A percentile compares a stretch with the other conserved stretches of the same genome.
Evolutionary conservation across 176 grass and related monocot species (phyloP).

Genomic region (Oryza officinalis): DNA sequence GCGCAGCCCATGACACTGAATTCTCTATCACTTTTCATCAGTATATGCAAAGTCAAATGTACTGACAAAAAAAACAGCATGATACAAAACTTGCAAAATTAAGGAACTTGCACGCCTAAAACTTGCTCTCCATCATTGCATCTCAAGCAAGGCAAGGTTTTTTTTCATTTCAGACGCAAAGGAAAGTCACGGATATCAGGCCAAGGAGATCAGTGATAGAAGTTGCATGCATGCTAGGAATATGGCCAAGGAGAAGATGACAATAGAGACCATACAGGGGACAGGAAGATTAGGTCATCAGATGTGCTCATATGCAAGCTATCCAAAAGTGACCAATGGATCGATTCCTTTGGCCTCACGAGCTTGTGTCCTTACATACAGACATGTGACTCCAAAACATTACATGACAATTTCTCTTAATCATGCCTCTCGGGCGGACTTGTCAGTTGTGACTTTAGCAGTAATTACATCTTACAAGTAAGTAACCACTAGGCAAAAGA

Average conservation of each 20-base stretch:
- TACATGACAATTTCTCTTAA: conserved; percentile 19
- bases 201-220: background rate
- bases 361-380: conserved; percentile 8
- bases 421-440: conserved; percentile 13
- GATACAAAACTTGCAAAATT: background rate
- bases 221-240: background rate
- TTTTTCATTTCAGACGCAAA: conserved; percentile 20
- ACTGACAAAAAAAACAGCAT: conserved; percentile 30
- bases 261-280: background rate
- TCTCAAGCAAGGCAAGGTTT: background rate
- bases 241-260: conserved; percentile 21
- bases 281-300: conserved; percentile 21
- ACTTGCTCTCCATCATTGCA: conserved; percentile 3
- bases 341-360: conserved; percentile 34
- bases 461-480: background rate
- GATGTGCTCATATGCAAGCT: conserved; percentile 5
- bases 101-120: background rate
- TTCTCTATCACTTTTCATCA: conserved; percentile 5
- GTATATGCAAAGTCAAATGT: background rate
- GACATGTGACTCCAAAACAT: conserved; percentile 6
- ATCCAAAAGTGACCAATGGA: conserved; percentile 30
- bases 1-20: background rate
- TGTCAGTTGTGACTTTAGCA: background rate
- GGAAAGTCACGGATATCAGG: background rate
- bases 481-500: background rate